These are phyloP conservation scores for Blastocrithidia nonstop DNA, from an alignment of 208 protist genomes.

Conservation along the genomic window DNA sequence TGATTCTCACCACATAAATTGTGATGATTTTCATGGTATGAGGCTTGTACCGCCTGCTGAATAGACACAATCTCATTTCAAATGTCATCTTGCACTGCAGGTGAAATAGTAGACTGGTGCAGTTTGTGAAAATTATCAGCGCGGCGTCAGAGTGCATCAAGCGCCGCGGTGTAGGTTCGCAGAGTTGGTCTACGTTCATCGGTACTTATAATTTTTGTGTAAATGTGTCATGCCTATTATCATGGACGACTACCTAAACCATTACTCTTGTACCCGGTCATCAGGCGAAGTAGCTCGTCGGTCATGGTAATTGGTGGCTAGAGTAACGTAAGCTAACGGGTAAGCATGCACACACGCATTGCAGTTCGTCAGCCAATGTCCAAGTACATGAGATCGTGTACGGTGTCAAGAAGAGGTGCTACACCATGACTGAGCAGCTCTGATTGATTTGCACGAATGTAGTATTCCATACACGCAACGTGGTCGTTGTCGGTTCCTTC, in stretches of 20 bases:
- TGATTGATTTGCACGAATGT: constrained; percentile 19
- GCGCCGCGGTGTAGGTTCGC: constrained; percentile 43
- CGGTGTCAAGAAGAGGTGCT: constrained; percentile 14
- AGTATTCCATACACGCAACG: constrained; percentile 31
- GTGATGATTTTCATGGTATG: too few species aligned
- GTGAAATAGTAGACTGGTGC: too few species aligned
- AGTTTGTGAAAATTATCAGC: constrained; percentile 42
- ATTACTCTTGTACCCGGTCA: constrained; percentile 59
- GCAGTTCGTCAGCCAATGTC: constrained; percentile 56
- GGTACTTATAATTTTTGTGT: constrained; percentile 15
- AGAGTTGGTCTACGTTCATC: constrained; percentile 43
- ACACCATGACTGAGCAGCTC: constrained; percentile 10
- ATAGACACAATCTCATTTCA: too few species aligned
- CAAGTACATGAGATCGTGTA: constrained; percentile 47
- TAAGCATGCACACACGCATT: constrained; percentile 30
- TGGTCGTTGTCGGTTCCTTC: constrained; percentile 57
- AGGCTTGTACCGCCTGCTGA: too few species aligned
- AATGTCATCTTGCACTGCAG: too few species aligned
- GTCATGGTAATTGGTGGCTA: constrained; percentile 47
- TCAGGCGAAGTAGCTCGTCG: constrained; percentile 48
- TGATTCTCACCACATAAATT: too few species aligned
- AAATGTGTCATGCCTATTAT: constrained; percentile 31
- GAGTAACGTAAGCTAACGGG: constrained; percentile 6
- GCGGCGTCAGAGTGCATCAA: constrained; percentile 73
- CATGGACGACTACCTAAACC: constrained; percentile 58